Evolutionary conservation across 345 rosid species (phyloP).

Genomic region (Arabidopsis arenosa): DNA sequence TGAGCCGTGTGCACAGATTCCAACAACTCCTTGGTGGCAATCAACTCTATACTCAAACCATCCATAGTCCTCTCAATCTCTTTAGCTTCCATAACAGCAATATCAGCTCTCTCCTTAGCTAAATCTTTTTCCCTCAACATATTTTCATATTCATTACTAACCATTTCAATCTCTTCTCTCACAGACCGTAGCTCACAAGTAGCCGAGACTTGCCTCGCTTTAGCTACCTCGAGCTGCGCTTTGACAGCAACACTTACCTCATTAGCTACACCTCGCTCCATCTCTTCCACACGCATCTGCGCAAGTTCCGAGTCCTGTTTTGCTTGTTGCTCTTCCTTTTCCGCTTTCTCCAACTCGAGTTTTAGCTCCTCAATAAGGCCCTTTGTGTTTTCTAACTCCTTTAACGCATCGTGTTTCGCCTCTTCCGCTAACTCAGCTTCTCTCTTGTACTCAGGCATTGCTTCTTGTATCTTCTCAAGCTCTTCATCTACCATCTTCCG

Average conservation of each 20-base stretch:
- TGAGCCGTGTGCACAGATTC: constrained; percentile 90
- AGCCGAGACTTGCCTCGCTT: constrained; percentile 72
- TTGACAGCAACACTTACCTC: constrained; percentile 91
- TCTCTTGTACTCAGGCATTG: constrained; percentile 69
- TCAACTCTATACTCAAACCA: constrained; percentile 83
- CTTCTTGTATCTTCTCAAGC: constrained; percentile 69
- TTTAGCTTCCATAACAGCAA: constrained; percentile 66
- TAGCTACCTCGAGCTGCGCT: constrained; percentile 93
- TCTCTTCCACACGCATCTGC: constrained; percentile 84
- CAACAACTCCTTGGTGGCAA: constrained; percentile 79
- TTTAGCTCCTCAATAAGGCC: constrained; percentile 76
- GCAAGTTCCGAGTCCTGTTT: constrained; percentile 92
- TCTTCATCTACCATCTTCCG: constrained; percentile 80
- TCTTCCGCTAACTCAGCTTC: constrained; percentile 72
- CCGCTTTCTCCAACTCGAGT: constrained; percentile 88
- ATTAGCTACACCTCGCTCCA: constrained; percentile 85
- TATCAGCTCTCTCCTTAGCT: constrained; percentile 74
- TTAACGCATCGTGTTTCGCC: constrained; percentile 58
- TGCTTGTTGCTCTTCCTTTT: constrained; percentile 87
- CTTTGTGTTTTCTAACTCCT: constrained; percentile 74
- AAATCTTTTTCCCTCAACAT: constrained; percentile 64
- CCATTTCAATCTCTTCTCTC: constrained; percentile 68
- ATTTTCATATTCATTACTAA: constrained; percentile 61
- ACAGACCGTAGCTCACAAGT: constrained; percentile 67
- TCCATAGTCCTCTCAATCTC: constrained; percentile 84